These are phyloP conservation scores for Mucor indicus DNA, from an alignment of 371 early-diverging fungal species.

Conservation along the genomic window DNA sequence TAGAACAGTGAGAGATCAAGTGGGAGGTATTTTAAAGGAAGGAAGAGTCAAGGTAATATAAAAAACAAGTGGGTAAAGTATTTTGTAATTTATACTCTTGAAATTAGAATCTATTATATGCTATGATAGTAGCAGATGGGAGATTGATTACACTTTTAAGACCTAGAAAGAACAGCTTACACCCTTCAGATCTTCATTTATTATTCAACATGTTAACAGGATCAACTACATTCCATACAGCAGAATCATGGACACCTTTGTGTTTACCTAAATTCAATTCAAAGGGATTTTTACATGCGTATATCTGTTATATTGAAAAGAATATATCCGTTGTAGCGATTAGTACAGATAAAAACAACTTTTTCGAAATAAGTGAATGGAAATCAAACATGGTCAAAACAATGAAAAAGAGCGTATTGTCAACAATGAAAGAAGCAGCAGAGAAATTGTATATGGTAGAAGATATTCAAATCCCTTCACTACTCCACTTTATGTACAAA, in stretches of 20 bases:
- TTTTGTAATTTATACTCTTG: neutral
- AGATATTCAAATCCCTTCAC: slow-evolving; percentile 63
- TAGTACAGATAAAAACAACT: slow-evolving; percentile 79
- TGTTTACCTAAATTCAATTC: slow-evolving; percentile 91
- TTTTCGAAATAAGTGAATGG: slow-evolving; percentile 76
- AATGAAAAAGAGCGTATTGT: slow-evolving; percentile 26
- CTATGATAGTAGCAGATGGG: slow-evolving; percentile 73
- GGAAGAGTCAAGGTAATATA: slow-evolving; percentile 31
- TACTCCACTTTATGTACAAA: slow-evolving; percentile 78
- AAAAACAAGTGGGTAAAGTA: too few species aligned
- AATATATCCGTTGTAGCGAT: slow-evolving; percentile 74
- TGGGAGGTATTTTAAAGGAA: slow-evolving; percentile 56
- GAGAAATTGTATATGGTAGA: slow-evolving; percentile 42
- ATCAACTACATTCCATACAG: slow-evolving; percentile 69
- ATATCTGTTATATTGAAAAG: slow-evolving; percentile 75
- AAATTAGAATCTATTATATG: slow-evolving; percentile 65
- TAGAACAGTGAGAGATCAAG: slow-evolving; percentile 60
- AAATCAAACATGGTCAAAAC: slow-evolving; percentile 60
- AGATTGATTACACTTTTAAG: slow-evolving; percentile 75
- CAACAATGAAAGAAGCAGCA: slow-evolving; percentile 25
- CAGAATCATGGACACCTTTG: slow-evolving; percentile 93
- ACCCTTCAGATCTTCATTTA: slow-evolving; percentile 83
- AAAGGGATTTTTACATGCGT: slow-evolving; percentile 85
- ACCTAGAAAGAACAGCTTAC: slow-evolving; percentile 76
- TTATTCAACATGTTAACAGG: slow-evolving; percentile 81